Conservation (phyloP, 306 rosid species). For the Cicer arietinum region DNA sequence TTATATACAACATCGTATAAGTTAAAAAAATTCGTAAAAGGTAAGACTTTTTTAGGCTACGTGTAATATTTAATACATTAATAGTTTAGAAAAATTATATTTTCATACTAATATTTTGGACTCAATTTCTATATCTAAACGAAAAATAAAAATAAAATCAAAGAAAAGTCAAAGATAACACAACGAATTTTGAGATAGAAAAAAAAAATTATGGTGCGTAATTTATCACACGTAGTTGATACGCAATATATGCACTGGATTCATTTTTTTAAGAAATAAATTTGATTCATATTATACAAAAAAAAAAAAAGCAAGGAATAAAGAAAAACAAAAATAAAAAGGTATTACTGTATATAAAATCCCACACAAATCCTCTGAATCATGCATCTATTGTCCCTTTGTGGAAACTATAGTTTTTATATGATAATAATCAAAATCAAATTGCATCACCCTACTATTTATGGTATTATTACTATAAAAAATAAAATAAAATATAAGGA, state of each 20-base stretch:
- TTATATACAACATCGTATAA: too few species aligned
- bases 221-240: too few species aligned
- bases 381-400: conserved; percentile 5
- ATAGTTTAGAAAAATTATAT: too few species aligned
- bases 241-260: too few species aligned
- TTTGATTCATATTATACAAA: too few species aligned
- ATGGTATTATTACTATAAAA: neutral
- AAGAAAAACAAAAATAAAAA: neutral
- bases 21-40: too few species aligned
- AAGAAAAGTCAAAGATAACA: neutral
- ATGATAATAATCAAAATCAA: conserved; percentile 30
- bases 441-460: conserved; percentile 23
- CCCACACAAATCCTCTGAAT: conserved; percentile 19
- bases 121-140: neutral
- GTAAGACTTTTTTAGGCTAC: too few species aligned
- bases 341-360: neutral
- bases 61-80: too few species aligned
- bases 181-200: neutral
- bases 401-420: conserved; percentile 7
- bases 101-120: too few species aligned
- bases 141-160: neutral
- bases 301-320: too few species aligned
- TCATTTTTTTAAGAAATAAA: too few species aligned
- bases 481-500: conserved; percentile 19
- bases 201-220: neutral